Evolutionary conservation across 331 rosid species (phyloP), one percentile per base, ranked within the genome.

Genomic region (Malus hybrid): DNA sequence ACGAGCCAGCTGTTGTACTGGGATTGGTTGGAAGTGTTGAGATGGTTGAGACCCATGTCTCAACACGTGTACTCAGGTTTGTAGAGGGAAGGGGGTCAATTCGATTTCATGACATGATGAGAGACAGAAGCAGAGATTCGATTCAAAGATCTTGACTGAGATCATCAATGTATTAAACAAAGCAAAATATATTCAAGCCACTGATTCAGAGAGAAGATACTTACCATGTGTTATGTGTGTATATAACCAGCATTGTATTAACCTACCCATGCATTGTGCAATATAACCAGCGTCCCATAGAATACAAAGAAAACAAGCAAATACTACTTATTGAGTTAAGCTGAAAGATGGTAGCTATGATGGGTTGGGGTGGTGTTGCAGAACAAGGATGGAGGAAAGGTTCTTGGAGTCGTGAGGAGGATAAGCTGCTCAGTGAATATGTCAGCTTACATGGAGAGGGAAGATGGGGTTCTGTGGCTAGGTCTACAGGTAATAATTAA

Each of bases 321-420:
- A 3, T 14, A 6, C 12, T 13, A 28, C 36, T 3, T 62, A 12
- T 7, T 33, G 4, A 18, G 24, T 65, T 65, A 15, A 15, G 16
- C 1, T 65, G 69, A 65, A 65, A 6, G 14, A 82, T 82, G 81
- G 80, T 67, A 27, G 67, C 56, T 10, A 55, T 69, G 76, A 73
- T 46, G 87, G 76, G 76, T 44, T 79, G 85, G 56, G 73, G 77
- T 19, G 15, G 29, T 56, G 72, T 16, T 42, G 39, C 3, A 28
- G 80, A 83, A 36, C 70, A 77, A 82, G 87, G 67, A 59, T 88
- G 90, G 90, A 88, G 50, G 89, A 91, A 87, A 81, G 96, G 96
- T 27, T 88, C 96, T 73, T 88, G 96, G 96, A 88, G 85, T 81
- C 83, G 80, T 70, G 90, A 91, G 78, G 96, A 91, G 71, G 96